Evolutionary conservation across 768 basidiomycete genomes (phyloP), one percentile per base, ranked within the genome.

Genomic region (Coprinopsis sp.): DNA sequence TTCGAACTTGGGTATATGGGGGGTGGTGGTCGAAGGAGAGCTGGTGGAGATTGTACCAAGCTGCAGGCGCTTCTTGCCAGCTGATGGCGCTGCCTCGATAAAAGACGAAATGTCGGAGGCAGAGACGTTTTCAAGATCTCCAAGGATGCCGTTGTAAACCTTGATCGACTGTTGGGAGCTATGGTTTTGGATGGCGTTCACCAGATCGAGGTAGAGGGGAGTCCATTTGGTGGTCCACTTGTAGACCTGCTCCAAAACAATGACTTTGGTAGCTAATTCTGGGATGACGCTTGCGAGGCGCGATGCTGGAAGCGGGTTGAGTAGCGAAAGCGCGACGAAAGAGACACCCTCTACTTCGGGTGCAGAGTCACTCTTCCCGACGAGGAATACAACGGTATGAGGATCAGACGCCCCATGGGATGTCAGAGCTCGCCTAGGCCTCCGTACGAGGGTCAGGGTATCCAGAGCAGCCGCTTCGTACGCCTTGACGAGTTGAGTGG

Each of bases 1-100:
- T 68, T 99, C 96, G 61, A 95, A 90, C 59, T 82, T 82, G 8
- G 96, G 96, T n/a, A 92, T 68, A 51, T 84, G 81, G 8, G 84
- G 82, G 1, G 68, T 47, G 25, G 64, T 48, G 19, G 69, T 47
- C 22, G 60, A 43, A 16, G 66, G 50, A n/a, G 63, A 57, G 6
- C 46, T 34, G 18, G 65, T 37, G 0, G 67, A 57, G 12, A 64
- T 53, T 27, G 60, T 47, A 24, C 81, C 81, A 14, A 88, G 67
- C 11, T 65, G 72, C 14, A 87, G 60, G 11, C 76, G 74, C 8
- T 69, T 53, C 4, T 74, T 63, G 19, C 64, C 51, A 19, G 64
- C 58, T 18, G 65, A 51, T 8, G 62, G 63, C 19, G 73, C 70
- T 44, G 62, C 58, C 44, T 74, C 62, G 12, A 89, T 54, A 21